phyloP scores from a whole-genome alignment of 495 filamentous ascomycete species.

The Lophium mytilinum region DNA sequence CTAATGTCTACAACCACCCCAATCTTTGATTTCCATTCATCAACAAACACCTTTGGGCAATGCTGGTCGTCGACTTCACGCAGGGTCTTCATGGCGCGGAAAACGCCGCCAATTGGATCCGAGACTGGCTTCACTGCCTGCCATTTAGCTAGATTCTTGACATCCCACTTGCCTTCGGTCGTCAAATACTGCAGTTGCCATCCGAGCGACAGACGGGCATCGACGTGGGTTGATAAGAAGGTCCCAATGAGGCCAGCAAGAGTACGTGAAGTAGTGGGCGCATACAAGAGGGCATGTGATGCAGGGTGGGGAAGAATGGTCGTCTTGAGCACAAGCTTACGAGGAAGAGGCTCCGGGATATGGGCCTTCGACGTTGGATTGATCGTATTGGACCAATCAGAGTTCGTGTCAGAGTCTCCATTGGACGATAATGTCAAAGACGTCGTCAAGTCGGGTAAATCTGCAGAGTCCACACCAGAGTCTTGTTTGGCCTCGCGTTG shows the following conservation, averaged over 20 bases:
- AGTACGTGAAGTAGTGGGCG: slow-evolving; percentile 63
- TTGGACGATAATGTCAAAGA: neutral
- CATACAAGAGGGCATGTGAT: slow-evolving; percentile 77
- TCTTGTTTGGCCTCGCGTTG: neutral
- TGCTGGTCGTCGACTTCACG: slow-evolving; percentile 80
- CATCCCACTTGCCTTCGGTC: slow-evolving; percentile 91
- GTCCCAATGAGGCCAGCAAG: slow-evolving; percentile 73
- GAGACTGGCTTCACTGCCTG: slow-evolving; percentile 69
- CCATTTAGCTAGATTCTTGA: slow-evolving; percentile 95
- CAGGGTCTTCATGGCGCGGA: slow-evolving; percentile 82
- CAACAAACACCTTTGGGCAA: slow-evolving; percentile 63
- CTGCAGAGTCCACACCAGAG: neutral
- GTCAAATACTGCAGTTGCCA: slow-evolving; percentile 88
- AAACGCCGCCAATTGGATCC: slow-evolving; percentile 62
- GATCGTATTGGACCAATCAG: neutral
- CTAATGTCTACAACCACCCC: slow-evolving; percentile 80
- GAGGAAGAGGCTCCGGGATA: neutral
- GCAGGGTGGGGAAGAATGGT: slow-evolving; percentile 69
- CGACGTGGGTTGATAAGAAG: slow-evolving; percentile 67
- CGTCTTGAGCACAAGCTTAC: slow-evolving; percentile 48
- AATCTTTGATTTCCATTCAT: slow-evolving; percentile 56
- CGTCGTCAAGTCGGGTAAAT: neutral
- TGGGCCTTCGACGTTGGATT: neutral
- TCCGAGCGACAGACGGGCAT: slow-evolving; percentile 65
- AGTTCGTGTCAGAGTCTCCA: too few species aligned